Conservation (phyloP, 1,284 basidiomycete species). For the Moniliella sp. region DNA sequence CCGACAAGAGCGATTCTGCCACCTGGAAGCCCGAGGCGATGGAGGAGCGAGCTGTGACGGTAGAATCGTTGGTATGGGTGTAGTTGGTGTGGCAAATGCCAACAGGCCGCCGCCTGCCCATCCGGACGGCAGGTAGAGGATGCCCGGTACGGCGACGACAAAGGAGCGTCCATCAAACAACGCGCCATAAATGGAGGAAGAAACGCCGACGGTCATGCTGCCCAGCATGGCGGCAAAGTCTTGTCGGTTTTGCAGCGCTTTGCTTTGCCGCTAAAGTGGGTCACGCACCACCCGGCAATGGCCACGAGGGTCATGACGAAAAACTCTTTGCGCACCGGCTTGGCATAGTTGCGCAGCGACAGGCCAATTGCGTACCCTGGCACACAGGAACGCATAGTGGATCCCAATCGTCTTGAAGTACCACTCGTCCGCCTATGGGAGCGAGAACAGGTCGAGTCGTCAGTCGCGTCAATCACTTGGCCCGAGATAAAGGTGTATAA, state of each 20-base stretch:
- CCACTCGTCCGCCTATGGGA: conserved; percentile 8
- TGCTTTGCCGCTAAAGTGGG: conserved; percentile 9
- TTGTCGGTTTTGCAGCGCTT: conserved; percentile 7
- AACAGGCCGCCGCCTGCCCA: conserved; percentile 65
- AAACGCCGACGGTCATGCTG: conserved; percentile 57
- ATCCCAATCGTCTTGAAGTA: conserved; percentile 36
- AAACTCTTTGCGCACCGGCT: conserved; percentile 48
- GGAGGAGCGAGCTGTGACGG: no score
- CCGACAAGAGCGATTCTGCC: no score
- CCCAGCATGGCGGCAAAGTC: conserved; percentile 38
- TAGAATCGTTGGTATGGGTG: no score
- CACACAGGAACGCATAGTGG: conserved; percentile 44
- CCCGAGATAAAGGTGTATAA: conserved; percentile 16
- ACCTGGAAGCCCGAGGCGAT: no score
- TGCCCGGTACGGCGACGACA: conserved; percentile 44
- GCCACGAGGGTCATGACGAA: conserved; percentile 47
- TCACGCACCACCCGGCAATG: conserved; percentile 48
- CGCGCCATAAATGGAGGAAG: conserved; percentile 61
- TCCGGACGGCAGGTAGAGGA: conserved; percentile 64
- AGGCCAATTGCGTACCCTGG: conserved; percentile 55
- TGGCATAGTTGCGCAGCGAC: conserved; percentile 53
- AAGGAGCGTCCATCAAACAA: conserved; percentile 58
- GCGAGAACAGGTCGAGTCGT: conserved; percentile 3
- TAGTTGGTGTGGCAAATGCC: conserved; percentile 47
- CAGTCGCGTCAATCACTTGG: conserved; percentile 5